Conservation (phyloP, 164 flowering plant genomes). For the Cinnamomum chago region DNA sequence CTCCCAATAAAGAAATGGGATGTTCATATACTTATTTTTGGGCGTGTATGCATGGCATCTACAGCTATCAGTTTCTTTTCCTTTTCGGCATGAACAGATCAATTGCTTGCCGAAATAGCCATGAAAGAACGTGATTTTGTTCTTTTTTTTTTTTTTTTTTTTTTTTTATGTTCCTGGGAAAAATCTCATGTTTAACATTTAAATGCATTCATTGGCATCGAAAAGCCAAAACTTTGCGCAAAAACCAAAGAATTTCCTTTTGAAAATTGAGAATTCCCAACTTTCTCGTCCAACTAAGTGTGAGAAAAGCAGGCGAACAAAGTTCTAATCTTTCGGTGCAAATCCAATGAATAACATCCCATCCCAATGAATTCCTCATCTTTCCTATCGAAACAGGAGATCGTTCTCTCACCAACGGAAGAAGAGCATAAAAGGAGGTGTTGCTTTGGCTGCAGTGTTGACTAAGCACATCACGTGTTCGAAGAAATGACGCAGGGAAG, state of each 20-base stretch:
- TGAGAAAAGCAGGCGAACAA: not conserved
- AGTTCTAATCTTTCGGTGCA: no score
- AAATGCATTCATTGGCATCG: no score
- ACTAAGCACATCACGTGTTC: not conserved
- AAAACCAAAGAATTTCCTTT: not conserved
- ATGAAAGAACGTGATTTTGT: not conserved
- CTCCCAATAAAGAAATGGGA: no score
- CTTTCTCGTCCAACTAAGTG: not conserved
- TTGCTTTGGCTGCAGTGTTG: not conserved
- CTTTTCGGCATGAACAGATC: no score
- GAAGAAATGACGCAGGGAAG: slow-evolving; percentile 2
- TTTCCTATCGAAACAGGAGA: not conserved
- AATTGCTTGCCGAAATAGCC: not conserved
- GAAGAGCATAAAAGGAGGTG: not conserved
- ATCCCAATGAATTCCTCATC: slow-evolving; percentile 7
- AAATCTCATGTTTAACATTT: no score
- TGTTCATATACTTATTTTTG: no score
- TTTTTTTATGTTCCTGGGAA: no score
- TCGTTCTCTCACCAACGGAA: not conserved
- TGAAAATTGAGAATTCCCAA: not conserved
- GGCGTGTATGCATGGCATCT: no score
- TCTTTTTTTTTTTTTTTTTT: no score
- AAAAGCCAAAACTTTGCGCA: not conserved
- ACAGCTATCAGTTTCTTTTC: no score
- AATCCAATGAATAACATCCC: not conserved